Base-by-base conservation (phyloP, 1,284 basidiomycete genomes). In the Boletus mariae region DNA sequence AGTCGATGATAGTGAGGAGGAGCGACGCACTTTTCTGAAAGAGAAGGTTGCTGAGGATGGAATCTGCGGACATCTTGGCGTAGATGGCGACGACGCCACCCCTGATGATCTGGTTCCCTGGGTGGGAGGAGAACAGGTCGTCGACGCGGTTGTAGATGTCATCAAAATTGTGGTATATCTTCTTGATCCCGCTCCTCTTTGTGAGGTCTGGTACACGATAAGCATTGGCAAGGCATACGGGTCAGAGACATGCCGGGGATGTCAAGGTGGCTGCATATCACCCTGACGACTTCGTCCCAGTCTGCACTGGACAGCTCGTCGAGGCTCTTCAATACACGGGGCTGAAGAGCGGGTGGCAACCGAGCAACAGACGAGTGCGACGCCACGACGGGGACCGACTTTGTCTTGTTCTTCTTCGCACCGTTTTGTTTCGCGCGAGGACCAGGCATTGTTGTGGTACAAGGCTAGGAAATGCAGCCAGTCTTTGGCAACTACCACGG, bases 401-500 rank as follows among this genome's bases (percentile, higher is more conserved):
- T 9, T 57, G 45, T 47, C 29, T 57, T 66, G 58, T 29, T 53
- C 42, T 57, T 63, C 55, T 60, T 66, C 45, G 52, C 54, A 5
- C 15, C n/a, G 37, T 61, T 61, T 46, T 53, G 63, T 59, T 56
- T 66, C 32, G 53, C 56, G 28, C 64, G 53, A 50, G 70, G 69
- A 40, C 69, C 69, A 34, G 70, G 69, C 70, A 71, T 70, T 13
- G 44, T 45, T 4, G 10, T 5, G 32, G 32, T 32, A 3, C 11
- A 17, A 17, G 17, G 17, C 17, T 17, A 17, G 17, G 17, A 17
- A 32, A 51, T 51, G 50, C 13, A 41, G 12, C 46, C 53, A 15
- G 37, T 79, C 13, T 71, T 85, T 61, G 86, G 87, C 51, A 89
- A 88, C 64, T 86, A 85, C 59, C 80, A 82, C 61, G 81, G 80